phyloP scores from a whole-genome alignment of 2,329 filamentous ascomycete species.

The Fusarium metavorans region DNA sequence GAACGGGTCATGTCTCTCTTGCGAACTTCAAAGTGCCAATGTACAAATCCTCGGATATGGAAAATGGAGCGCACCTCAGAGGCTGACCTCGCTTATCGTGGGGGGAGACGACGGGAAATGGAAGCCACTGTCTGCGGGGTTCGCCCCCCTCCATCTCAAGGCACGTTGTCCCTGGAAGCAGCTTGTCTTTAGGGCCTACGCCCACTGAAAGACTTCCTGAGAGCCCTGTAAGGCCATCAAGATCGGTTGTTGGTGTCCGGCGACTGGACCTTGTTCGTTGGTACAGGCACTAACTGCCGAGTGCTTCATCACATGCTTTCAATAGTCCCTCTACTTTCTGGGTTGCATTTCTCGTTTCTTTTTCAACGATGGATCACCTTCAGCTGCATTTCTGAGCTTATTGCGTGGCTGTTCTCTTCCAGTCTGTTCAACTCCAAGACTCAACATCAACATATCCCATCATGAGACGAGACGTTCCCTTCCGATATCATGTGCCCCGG shows the following conservation, averaged over 20 bases:
- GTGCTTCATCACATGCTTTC: constrained; percentile 8
- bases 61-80: not conserved
- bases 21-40: constrained; percentile 1
- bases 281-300: constrained; percentile 8
- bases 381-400: not conserved
- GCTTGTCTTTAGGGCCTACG: not conserved
- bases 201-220: not conserved
- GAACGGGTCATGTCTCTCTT: constrained; percentile 33
- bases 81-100: constrained; percentile 4
- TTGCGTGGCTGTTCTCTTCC: not conserved
- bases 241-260: constrained; percentile 16
- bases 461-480: not conserved
- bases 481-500: not conserved
- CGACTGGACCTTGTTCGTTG: not conserved
- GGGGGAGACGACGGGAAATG: not conserved
- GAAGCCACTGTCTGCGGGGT: not conserved
- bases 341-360: not conserved
- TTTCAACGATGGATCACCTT: not conserved
- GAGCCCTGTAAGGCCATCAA: constrained; percentile 3
- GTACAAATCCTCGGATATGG: not conserved
- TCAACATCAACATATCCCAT: not conserved
- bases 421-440: not conserved
- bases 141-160: constrained; percentile 1
- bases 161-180: not conserved
- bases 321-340: constrained; percentile 6